These are phyloP conservation scores for Aspergillus carbonarius DNA, from an alignment of 2,329 filamentous ascomycete species.

Conservation along the genomic window DNA sequence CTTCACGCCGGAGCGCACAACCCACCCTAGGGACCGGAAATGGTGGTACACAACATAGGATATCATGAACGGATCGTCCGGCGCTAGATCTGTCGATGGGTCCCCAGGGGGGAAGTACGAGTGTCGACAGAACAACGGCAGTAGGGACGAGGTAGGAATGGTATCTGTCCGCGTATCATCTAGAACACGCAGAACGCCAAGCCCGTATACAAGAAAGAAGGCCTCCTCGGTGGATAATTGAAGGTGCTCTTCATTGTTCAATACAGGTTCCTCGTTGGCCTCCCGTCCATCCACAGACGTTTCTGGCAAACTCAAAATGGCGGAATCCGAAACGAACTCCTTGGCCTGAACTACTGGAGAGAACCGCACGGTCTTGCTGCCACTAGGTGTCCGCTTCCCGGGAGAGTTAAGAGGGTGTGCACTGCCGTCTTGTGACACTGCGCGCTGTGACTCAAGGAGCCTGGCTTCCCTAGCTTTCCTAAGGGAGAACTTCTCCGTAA, in stretches of 20 bases:
- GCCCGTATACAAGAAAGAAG: conserved; percentile 80
- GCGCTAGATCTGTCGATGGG: conserved; percentile 50
- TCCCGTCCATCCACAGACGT: conserved; percentile 13
- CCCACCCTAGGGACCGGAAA: conserved; percentile 93
- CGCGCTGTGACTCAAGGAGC: conserved; percentile 23
- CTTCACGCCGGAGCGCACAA: conserved; percentile 87
- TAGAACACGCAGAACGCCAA: conserved; percentile 69
- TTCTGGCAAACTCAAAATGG: conserved; percentile 15
- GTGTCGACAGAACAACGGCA: conserved; percentile 66
- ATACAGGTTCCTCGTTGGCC: conserved; percentile 23
- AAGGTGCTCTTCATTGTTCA: conserved; percentile 73
- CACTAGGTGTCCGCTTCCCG: conserved; percentile 15
- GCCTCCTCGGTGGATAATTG: conserved; percentile 88
- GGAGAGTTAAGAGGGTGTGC: conserved; percentile 4
- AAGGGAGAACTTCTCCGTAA: conserved; percentile 35
- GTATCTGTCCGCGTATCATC: conserved; percentile 35
- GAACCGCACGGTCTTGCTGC: conserved; percentile 66
- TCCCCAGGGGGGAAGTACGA: conserved; percentile 66
- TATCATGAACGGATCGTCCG: conserved; percentile 81
- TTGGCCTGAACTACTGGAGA: conserved; percentile 66
- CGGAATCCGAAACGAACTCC: conserved; percentile 49
- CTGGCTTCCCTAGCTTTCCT: conserved; percentile 35
- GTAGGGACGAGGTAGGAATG: conserved; percentile 58
- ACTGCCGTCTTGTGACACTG: conserved; percentile 16
- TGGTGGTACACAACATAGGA: conserved; percentile 93